Base-by-base conservation (phyloP, 805 yeast species). In the Candida saitoana region DNA sequence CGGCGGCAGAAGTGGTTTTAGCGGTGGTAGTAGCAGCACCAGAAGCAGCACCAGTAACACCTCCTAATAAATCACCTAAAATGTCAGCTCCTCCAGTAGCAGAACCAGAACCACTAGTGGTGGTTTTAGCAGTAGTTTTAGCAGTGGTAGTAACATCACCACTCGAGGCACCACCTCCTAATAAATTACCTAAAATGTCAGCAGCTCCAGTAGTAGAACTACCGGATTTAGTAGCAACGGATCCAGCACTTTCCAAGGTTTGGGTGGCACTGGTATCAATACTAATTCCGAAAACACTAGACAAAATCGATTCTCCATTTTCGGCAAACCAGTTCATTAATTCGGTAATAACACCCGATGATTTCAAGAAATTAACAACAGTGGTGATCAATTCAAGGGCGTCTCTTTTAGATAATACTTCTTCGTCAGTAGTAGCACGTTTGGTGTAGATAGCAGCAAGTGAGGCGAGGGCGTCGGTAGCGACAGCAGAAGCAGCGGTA, bases 391-490 rank as follows among this genome's bases (percentile, higher is more conserved):
- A 52, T 14, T 49, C 41, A 34, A 50, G 30, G 31, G 62, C 37
- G 49, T 64, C 71, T 57, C 69, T 62, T 59, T 63, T 63, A 47
- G 49, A 55, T 43, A 64, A 51, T 50, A 42, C 55, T 40, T 60
- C 67, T 18, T 48, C 55, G n/a, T n/a, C n/a, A 22, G 50, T 50
- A 27, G 11, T 33, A 11, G 16, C n/a, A 29, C 32, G 32, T 14
- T 29, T 29, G 7, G 16, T 6, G 16, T 29, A 29, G 5, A 6
- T 29, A 5, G 32, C 32, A 11, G 32, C 32, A 6, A 29, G 16
- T 9, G 32, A 29, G 5, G 32, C 32, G 16, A 6, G 11, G 16
- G 16, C 38, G 8, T 22, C 18, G 6, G 19, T 19, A 19, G 37
- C 5, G 5, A 25, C 17, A 34, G 15, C 27, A 60, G 63, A 55